These are phyloP conservation scores for Megacollybia marginata DNA, from an alignment of 768 basidiomycete species.

Conservation along the genomic window DNA sequence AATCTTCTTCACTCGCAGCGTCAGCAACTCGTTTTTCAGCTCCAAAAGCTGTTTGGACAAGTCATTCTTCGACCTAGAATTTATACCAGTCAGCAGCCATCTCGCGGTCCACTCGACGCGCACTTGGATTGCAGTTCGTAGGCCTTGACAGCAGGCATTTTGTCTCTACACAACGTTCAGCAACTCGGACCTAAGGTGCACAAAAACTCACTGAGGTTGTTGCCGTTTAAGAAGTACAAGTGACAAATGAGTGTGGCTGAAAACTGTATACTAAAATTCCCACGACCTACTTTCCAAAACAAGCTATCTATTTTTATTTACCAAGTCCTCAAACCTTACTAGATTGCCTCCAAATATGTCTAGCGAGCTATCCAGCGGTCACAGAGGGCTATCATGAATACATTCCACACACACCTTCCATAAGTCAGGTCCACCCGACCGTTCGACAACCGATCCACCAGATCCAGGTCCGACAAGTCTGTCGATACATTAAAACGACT, in stretches of 20 bases:
- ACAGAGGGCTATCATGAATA: neutral
- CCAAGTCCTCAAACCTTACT: constrained; percentile 43
- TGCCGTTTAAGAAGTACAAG: no score
- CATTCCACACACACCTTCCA: constrained; percentile 21
- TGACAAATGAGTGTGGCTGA: no score
- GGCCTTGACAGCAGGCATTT: constrained; percentile 88
- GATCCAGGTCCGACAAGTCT: constrained; percentile 77
- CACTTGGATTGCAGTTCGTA: constrained; percentile 96
- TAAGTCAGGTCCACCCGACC: constrained; percentile 63
- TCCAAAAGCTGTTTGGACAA: constrained; percentile 89
- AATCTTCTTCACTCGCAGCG: constrained; percentile 96
- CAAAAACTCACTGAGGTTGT: no score
- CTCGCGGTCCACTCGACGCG: constrained; percentile 20
- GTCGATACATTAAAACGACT: neutral
- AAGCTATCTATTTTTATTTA: constrained; percentile 14
- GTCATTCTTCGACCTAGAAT: constrained; percentile 87
- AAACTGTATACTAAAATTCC: no score
- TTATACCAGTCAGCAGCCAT: neutral
- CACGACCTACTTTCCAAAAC: no score
- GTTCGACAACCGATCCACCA: constrained; percentile 70
- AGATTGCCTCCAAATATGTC: constrained; percentile 54
- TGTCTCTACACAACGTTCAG: constrained; percentile 14
- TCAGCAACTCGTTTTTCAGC: constrained; percentile 91
- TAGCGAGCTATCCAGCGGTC: constrained; percentile 29
- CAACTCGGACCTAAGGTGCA: no score